These are phyloP conservation scores for Wallacemonas sp. DNA, from an alignment of 208 protist genomes.

Conservation along the genomic window DNA sequence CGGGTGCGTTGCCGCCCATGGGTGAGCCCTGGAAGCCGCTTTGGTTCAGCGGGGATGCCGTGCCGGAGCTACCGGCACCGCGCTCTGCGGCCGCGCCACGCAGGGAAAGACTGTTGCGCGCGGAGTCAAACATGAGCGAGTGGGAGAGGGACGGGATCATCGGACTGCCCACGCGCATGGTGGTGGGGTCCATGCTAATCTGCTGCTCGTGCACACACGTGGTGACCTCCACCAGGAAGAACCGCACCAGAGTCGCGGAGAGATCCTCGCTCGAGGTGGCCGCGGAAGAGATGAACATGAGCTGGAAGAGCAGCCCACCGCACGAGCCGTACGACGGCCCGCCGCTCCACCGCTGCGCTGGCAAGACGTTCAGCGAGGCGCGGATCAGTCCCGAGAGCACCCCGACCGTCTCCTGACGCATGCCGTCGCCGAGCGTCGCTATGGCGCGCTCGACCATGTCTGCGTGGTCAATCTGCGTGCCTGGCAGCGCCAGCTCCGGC, in stretches of 20 bases:
- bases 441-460: constrained; percentile 22
- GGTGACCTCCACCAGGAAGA: constrained; percentile 66
- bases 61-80: background rate
- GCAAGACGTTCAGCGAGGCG: constrained; percentile 56
- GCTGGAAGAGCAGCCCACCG: constrained; percentile 80
- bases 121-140: constrained; percentile 9
- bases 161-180: constrained; percentile 8
- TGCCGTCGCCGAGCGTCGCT: constrained; percentile 28
- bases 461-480: constrained; percentile 15
- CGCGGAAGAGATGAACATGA: constrained; percentile 62
- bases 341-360: constrained; percentile 49
- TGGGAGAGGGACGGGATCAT: constrained; percentile 14
- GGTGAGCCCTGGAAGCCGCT: constrained; percentile 3
- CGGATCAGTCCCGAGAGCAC: constrained; percentile 57
- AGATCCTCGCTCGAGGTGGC: constrained; percentile 43
- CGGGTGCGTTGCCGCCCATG: background rate
- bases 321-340: constrained; percentile 73
- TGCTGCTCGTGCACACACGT: constrained; percentile 45
- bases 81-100: constrained; percentile 9
- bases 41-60: background rate
- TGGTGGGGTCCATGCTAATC: background rate
- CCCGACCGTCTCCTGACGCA: constrained; percentile 48
- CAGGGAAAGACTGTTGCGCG: constrained; percentile 7
- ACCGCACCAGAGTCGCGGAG: constrained; percentile 59
- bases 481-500: background rate